Percentiles rank a stretch among this genome's conserved stretches.
Evolutionary conservation across 2,329 filamentous ascomycete species (phyloP).

Genomic region (Diplocarpon rosae): DNA sequence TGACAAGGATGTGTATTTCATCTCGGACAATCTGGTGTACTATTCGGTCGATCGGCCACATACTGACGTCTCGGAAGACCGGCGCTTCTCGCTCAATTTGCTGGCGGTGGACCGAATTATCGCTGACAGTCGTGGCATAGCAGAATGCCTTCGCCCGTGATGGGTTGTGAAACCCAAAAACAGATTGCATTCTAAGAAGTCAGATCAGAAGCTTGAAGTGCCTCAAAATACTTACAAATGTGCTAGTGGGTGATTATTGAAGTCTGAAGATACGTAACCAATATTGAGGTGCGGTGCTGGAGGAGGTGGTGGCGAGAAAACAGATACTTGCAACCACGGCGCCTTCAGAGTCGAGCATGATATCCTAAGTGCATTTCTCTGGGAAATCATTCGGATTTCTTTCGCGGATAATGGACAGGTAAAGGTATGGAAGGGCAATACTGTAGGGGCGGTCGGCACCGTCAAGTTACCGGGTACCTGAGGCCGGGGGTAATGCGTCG

Average conservation of each 20-base stretch:
- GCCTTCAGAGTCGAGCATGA: constrained; percentile 80
- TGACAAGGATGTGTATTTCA: constrained; percentile 87
- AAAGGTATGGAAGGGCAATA: constrained; percentile 95
- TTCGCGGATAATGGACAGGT: constrained; percentile 86
- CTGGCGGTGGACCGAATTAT: constrained; percentile 76
- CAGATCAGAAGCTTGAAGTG: neutral
- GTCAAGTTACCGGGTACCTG: constrained; percentile 61
- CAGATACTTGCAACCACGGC: constrained; percentile 71
- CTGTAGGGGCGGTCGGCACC: constrained; percentile 81
- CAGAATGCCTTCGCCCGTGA: constrained; percentile 73
- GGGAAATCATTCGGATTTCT: constrained; percentile 87
- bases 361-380: constrained; percentile 86
- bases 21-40: constrained; percentile 80
- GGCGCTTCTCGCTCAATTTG: constrained; percentile 92
- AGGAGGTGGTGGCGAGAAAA: constrained; percentile 77
- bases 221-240: constrained; percentile 50
- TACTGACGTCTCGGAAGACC: constrained; percentile 78
- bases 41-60: constrained; percentile 73
- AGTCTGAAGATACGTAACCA: constrained; percentile 95
- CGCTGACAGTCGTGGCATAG: constrained; percentile 88
- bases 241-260: constrained; percentile 94
- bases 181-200: constrained; percentile 71
- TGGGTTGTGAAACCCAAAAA: constrained; percentile 81
- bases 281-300: constrained; percentile 78
- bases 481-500: constrained; percentile 57